Conservation (phyloP, 2,329 filamentous ascomycete species). For the Endoconidiophora laricicola region DNA sequence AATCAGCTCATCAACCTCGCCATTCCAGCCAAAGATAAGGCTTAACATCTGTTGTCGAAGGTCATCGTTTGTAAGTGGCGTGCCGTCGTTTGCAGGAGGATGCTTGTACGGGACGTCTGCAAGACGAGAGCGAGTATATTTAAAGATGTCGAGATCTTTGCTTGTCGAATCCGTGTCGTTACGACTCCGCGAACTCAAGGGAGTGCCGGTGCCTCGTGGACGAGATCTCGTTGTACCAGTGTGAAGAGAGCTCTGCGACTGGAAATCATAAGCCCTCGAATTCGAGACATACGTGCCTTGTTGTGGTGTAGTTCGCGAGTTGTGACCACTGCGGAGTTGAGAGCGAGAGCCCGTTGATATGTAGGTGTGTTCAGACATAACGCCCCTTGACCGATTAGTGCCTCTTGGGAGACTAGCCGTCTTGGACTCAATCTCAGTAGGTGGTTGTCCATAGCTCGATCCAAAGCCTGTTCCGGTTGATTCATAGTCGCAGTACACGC, state of each 20-base stretch:
- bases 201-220: background rate
- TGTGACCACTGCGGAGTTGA: background rate
- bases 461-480: conserved; percentile 36
- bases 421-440: background rate
- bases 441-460: conserved; percentile 34
- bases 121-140: conserved; percentile 64
- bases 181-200: background rate
- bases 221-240: conserved; percentile 37
- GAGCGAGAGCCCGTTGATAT: conserved; percentile 18
- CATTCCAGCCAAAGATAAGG: conserved; percentile 89
- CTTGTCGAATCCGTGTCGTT: conserved; percentile 16
- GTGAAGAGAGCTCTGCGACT: conserved; percentile 8
- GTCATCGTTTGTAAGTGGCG: conserved; percentile 56
- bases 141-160: conserved; percentile 59
- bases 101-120: conserved; percentile 70
- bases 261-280: conserved; percentile 1
- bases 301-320: conserved; percentile 32
- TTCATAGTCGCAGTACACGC: conserved; percentile 5
- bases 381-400: conserved; percentile 19
- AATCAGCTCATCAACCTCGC: conserved; percentile 64
- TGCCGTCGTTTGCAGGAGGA: conserved; percentile 39
- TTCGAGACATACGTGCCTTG: conserved; percentile 21
- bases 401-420: background rate
- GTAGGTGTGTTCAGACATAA: conserved; percentile 40
- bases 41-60: conserved; percentile 80